Conservation (phyloP, 23 red algal genomes). For the Agarophyton chilense region DNA sequence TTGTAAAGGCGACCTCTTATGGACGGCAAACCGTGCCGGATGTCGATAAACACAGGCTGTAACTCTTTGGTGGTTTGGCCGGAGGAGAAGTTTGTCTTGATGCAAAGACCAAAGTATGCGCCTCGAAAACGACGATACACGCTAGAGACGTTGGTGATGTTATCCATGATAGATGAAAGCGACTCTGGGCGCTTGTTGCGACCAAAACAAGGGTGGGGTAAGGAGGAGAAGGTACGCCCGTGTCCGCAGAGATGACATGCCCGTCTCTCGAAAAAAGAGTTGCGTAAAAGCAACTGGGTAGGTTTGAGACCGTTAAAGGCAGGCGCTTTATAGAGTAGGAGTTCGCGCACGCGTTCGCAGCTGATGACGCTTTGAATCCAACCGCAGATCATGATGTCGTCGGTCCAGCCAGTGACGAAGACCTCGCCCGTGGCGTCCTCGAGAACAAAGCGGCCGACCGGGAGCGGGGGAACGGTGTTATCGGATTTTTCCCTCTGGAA, state of each 20-base stretch:
- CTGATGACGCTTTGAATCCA: slow-evolving; percentile 75
- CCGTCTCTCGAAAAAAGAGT: slow-evolving; percentile 68
- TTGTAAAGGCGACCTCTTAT: slow-evolving; percentile 17
- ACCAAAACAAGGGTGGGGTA: slow-evolving; percentile 44
- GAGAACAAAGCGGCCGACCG: slow-evolving; percentile 53
- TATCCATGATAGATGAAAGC: neutral
- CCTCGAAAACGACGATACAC: slow-evolving; percentile 69
- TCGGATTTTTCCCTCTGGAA: slow-evolving; percentile 2
- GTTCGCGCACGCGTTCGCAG: slow-evolving; percentile 56
- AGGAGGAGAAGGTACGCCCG: neutral
- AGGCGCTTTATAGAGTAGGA: slow-evolving; percentile 41
- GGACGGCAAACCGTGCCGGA: slow-evolving; percentile 38
- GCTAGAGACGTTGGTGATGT: slow-evolving; percentile 41
- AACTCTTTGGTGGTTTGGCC: neutral
- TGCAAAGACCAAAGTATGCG: slow-evolving; percentile 45
- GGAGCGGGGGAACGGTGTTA: slow-evolving; percentile 31
- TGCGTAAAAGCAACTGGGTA: slow-evolving; percentile 34
- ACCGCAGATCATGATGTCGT: slow-evolving; percentile 47
- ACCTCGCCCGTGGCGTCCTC: slow-evolving; percentile 69
- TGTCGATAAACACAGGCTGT: slow-evolving; percentile 39
- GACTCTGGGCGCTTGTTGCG: neutral
- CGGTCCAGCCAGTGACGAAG: slow-evolving; percentile 51
- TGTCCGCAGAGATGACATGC: slow-evolving; percentile 45
- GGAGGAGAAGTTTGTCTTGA: slow-evolving; percentile 22
- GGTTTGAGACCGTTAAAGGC: slow-evolving; percentile 17